These are phyloP conservation scores for Potentilla sterilis DNA, from an alignment of 306 rosid species.

Conservation along the genomic window DNA sequence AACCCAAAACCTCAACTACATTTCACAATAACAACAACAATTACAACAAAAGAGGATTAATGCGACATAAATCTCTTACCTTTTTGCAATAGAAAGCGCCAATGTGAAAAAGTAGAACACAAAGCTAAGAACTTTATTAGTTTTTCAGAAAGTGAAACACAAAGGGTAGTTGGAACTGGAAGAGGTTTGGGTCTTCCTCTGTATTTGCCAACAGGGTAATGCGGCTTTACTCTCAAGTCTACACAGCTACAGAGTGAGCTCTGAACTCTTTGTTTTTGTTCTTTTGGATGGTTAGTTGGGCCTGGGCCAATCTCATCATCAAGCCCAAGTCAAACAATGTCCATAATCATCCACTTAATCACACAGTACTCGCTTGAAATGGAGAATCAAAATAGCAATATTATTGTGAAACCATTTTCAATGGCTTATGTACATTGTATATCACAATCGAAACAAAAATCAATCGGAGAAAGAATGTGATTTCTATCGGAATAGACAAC, in stretches of 20 bases:
- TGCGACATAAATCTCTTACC: slow-evolving; percentile 36
- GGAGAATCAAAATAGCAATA: too few species aligned
- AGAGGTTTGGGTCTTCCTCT: not conserved
- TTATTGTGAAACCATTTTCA: too few species aligned
- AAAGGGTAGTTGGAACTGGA: slow-evolving; percentile 13
- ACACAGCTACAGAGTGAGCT: not conserved
- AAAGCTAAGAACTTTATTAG: not conserved
- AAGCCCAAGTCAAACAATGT: not conserved
- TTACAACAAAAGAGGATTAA: not conserved
- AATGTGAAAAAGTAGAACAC: slow-evolving; percentile 34
- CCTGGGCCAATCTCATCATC: not conserved
- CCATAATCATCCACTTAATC: too few species aligned
- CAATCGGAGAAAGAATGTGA: too few species aligned
- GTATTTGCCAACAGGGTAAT: too few species aligned
- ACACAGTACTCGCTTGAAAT: too few species aligned
- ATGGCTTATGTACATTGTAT: too few species aligned
- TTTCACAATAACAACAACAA: not conserved
- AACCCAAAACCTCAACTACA: not conserved
- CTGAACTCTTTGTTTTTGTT: not conserved
- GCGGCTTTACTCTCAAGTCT: too few species aligned
- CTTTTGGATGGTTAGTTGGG: not conserved
- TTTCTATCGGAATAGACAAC: too few species aligned
- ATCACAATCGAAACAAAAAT: too few species aligned
- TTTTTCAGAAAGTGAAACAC: slow-evolving; percentile 1
- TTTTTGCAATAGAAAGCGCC: slow-evolving; percentile 20